A percentile compares a stretch with the other conserved stretches of the same genome.
Conservation (phyloP, 177 flowering plant genomes). For the Vitis hybrid region DNA sequence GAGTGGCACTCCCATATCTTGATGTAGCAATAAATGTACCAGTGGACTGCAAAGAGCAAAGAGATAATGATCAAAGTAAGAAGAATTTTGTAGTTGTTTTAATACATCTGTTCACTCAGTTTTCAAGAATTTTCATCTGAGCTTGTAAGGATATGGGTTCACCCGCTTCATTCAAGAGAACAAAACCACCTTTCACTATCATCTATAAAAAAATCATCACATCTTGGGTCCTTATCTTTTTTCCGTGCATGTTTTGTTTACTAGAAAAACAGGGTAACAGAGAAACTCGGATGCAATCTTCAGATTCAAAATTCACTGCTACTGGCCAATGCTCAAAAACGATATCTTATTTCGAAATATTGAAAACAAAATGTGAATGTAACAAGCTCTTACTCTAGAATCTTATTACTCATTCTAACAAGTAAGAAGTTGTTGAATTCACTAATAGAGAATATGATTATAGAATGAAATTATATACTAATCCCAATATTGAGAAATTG, state of each 20-base stretch:
- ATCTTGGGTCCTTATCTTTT: neutral
- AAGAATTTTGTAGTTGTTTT: neutral
- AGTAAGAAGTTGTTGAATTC: neutral
- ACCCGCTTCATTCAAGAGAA: neutral
- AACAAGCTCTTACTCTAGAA: neutral
- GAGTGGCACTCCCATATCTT: slow-evolving; percentile 74
- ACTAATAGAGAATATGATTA: neutral
- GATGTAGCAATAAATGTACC: slow-evolving; percentile 60
- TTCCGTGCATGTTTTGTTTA: neutral
- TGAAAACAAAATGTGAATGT: neutral
- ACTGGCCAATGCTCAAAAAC: neutral
- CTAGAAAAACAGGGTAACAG: neutral
- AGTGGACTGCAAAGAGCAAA: slow-evolving; percentile 45
- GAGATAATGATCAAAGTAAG: neutral
- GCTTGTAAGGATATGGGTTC: too few species aligned
- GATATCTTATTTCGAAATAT: neutral
- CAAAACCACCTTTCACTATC: neutral
- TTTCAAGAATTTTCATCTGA: neutral
- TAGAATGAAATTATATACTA: too few species aligned
- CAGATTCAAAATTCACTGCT: neutral
- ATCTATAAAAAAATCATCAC: neutral
- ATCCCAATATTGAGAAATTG: neutral
- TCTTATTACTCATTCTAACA: neutral
- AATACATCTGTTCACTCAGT: neutral
- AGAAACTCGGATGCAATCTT: neutral